phyloP scores from a whole-genome alignment of 805 yeast species.

The Ogataea kodamae region DNA sequence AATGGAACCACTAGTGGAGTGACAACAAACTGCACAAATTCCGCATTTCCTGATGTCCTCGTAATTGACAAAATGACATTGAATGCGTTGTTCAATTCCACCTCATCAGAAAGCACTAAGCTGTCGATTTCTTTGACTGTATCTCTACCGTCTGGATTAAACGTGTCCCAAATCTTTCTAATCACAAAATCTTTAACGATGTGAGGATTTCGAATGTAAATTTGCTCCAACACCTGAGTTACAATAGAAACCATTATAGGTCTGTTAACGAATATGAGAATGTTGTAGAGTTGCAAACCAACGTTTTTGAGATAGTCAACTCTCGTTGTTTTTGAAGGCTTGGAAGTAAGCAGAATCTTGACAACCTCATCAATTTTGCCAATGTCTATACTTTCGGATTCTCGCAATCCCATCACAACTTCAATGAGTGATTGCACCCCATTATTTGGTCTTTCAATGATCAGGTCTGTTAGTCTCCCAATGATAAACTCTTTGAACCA shows the following conservation, averaged over 20 bases:
- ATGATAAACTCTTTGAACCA: conserved; percentile 48
- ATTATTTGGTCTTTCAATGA: conserved; percentile 44
- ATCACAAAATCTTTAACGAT: conserved; percentile 61
- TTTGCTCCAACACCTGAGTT: conserved; percentile 48
- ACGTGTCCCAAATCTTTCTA: conserved; percentile 42
- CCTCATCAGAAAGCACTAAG: conserved; percentile 41
- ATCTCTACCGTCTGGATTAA: conserved; percentile 35
- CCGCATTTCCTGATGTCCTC: conserved; percentile 37
- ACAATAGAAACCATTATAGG: conserved; percentile 58
- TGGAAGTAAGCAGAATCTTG: conserved; percentile 53
- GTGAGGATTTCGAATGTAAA: conserved; percentile 47
- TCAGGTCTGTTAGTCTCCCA: conserved; percentile 48
- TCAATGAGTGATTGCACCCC: conserved; percentile 78
- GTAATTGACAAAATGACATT: conserved; percentile 65
- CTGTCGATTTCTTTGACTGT: conserved; percentile 26
- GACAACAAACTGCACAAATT: conserved; percentile 34
- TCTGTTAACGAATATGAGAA: conserved; percentile 56
- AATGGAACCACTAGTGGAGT: conserved; percentile 28
- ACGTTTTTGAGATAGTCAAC: conserved; percentile 53
- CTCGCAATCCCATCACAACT: conserved; percentile 72
- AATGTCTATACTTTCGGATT: conserved; percentile 63
- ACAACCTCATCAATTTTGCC: conserved; percentile 65
- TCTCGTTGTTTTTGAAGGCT: conserved; percentile 51
- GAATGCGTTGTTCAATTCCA: conserved; percentile 54
- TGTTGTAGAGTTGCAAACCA: conserved; percentile 58